A percentile compares a stretch with the other conserved stretches of the same genome.
phyloP scores from a whole-genome alignment of 768 basidiomycete genomes.

The Tricholoma matsutake region DNA sequence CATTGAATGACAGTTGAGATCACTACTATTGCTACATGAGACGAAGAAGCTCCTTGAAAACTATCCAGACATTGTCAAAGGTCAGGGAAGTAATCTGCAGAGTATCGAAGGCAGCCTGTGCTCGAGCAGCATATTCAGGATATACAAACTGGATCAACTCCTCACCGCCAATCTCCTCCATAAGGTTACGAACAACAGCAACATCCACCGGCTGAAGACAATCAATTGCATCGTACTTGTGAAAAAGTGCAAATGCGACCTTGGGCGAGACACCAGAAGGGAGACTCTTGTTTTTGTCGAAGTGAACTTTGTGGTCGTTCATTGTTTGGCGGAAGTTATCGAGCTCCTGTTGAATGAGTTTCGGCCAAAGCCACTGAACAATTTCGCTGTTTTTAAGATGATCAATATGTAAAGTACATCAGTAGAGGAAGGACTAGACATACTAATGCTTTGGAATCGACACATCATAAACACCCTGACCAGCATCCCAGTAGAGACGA shows the following conservation, averaged over 20 bases:
- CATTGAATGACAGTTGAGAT: too few relatives aligned
- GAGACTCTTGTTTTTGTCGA: constrained; percentile 16
- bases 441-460: not conserved
- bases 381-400: constrained; percentile 24
- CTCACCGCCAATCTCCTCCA: constrained; percentile 21
- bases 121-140: not conserved
- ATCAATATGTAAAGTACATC: too few relatives aligned
- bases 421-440: not conserved
- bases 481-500: constrained; percentile 18
- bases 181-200: constrained; percentile 16
- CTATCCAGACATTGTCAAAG: constrained; percentile 3
- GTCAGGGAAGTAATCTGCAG: not conserved
- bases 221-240: constrained; percentile 14
- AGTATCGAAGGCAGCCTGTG: not conserved
- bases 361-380: constrained; percentile 29
- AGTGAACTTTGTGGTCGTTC: constrained; percentile 16
- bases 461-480: not conserved
- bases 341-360: constrained; percentile 23
- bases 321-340: constrained; percentile 16
- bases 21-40: not conserved
- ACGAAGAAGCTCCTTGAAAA: not conserved
- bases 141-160: constrained; percentile 15
- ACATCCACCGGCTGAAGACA: constrained; percentile 20
- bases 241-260: constrained; percentile 15
- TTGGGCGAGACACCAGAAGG: constrained; percentile 24